Percentiles rank a stretch among this genome's conserved stretches.
Evolutionary conservation across 176 grass and related monocot genomes (phyloP).

Genomic region (Thalia dealbata): DNA sequence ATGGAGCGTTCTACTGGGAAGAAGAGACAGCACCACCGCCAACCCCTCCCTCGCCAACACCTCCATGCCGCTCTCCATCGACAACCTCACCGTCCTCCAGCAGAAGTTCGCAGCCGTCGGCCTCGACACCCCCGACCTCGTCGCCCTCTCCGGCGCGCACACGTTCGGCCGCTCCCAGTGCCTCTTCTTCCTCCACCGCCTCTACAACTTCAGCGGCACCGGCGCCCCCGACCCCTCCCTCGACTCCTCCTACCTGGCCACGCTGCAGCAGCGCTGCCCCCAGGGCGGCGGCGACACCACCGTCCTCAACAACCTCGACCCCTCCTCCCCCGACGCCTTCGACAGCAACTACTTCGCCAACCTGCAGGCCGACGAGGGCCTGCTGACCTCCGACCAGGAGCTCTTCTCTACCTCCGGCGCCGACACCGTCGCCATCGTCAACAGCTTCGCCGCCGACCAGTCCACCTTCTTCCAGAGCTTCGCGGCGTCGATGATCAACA

Average conservation of each 20-base stretch:
- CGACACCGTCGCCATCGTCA: not conserved
- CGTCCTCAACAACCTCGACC: not conserved
- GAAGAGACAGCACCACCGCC: not conserved
- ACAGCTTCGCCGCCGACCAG: not conserved
- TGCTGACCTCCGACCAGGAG: slow-evolving; percentile 2
- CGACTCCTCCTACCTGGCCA: not conserved
- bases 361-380: not conserved
- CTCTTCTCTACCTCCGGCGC: not conserved
- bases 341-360: slow-evolving; percentile 9
- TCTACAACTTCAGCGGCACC: slow-evolving; percentile 4
- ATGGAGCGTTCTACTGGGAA: not conserved
- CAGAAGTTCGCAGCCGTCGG: not conserved
- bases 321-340: not conserved
- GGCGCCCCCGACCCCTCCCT: not conserved
- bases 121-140: not conserved
- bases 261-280: not conserved
- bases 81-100: not conserved
- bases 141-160: slow-evolving; percentile 1
- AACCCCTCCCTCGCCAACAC: not conserved
- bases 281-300: not conserved
- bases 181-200: not conserved
- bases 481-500: not conserved
- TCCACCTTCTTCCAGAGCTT: not conserved
- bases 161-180: not conserved
- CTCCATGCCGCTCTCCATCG: not conserved